A percentile compares a stretch with the other conserved stretches of the same genome.
These are phyloP conservation scores for Cladosporium austrohemisphaericum DNA, from an alignment of 2,329 filamentous ascomycete species.

Conservation along the genomic window DNA sequence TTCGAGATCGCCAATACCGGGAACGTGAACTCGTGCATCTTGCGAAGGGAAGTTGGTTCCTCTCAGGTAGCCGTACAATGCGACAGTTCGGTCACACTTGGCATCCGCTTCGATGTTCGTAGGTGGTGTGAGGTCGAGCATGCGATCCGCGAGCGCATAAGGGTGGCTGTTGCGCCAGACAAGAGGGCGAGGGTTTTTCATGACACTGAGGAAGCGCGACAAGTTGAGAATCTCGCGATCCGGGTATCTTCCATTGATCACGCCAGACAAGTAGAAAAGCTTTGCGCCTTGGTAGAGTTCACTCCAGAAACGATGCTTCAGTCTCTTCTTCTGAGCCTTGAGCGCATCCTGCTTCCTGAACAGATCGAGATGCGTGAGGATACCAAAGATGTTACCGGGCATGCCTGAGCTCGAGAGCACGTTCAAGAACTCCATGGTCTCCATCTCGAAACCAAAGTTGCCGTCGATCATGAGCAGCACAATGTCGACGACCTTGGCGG, in stretches of 20 bases:
- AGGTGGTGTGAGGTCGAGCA: conserved; percentile 91
- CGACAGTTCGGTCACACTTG: conserved; percentile 86
- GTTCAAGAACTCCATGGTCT: conserved; percentile 99
- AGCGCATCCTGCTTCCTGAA: conserved; percentile 91
- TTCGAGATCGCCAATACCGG: conserved; percentile 84
- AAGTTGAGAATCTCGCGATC: conserved; percentile 95
- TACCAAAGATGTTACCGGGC: conserved; percentile 97
- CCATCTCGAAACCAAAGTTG: conserved; percentile 99
- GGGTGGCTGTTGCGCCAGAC: conserved; percentile 96
- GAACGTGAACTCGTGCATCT: conserved; percentile 84
- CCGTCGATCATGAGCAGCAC: conserved; percentile 97
- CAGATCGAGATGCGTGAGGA: conserved; percentile 91
- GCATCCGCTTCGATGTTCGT: conserved; percentile 83
- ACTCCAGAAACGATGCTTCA: conserved; percentile 95
- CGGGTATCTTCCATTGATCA: conserved; percentile 94
- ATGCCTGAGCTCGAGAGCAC: conserved; percentile 90
- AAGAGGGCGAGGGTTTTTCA: conserved; percentile 97
- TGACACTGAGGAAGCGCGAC: conserved; percentile 90
- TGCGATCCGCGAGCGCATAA: conserved; percentile 88
- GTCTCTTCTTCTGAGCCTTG: conserved; percentile 88
- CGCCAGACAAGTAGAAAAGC: conserved; percentile 92
- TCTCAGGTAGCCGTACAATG: conserved; percentile 87
- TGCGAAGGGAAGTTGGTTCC: conserved; percentile 89
- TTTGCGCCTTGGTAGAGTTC: conserved; percentile 96
- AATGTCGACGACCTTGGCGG: conserved; percentile 96